Percentiles rank a stretch among this genome's conserved stretches.
Conservation (phyloP, 2,329 filamentous ascomycete species). For the Ceratocystis colombiana region DNA sequence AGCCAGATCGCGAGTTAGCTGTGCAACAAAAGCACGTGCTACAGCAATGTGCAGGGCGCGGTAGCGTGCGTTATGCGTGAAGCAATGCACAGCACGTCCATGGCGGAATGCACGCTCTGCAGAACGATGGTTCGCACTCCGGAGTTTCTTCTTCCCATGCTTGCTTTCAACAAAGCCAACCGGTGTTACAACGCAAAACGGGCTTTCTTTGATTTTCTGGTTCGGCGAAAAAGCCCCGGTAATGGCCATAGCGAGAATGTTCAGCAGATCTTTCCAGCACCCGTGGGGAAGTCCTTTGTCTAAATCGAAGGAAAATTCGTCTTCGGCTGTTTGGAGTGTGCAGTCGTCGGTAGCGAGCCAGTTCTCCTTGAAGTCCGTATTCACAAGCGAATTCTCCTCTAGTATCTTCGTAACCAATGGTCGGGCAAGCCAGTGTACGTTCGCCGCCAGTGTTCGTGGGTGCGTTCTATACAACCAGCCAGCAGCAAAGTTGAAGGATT, state of each 20-base stretch:
- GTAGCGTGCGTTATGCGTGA: conserved; percentile 40
- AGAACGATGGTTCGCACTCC: not conserved
- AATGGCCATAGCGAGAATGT: conserved; percentile 44
- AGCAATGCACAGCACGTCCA: conserved; percentile 34
- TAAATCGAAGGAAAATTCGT: conserved; percentile 34
- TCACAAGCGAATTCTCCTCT: conserved; percentile 27
- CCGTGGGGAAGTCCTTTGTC: conserved; percentile 43
- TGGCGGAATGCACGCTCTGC: conserved; percentile 34
- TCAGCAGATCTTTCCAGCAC: conserved; percentile 54
- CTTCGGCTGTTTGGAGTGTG: conserved; percentile 27
- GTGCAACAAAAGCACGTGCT: conserved; percentile 47
- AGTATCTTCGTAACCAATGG: conserved; percentile 47
- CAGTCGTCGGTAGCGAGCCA: conserved; percentile 29
- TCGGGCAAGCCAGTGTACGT: conserved; percentile 43
- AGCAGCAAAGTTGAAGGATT: conserved; percentile 43
- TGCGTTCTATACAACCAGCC: conserved; percentile 49
- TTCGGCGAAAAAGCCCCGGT: conserved; percentile 31
- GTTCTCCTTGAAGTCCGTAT: conserved; percentile 31
- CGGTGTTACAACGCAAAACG: not conserved
- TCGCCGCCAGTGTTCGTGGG: conserved; percentile 31
- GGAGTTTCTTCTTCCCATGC: not conserved
- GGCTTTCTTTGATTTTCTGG: not conserved
- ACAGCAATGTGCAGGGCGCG: conserved; percentile 43
- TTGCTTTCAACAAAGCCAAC: not conserved
- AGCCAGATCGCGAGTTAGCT: conserved; percentile 41